Base-by-base conservation (phyloP, 257 asterid genomes). In the Salvia hispanica region DNA sequence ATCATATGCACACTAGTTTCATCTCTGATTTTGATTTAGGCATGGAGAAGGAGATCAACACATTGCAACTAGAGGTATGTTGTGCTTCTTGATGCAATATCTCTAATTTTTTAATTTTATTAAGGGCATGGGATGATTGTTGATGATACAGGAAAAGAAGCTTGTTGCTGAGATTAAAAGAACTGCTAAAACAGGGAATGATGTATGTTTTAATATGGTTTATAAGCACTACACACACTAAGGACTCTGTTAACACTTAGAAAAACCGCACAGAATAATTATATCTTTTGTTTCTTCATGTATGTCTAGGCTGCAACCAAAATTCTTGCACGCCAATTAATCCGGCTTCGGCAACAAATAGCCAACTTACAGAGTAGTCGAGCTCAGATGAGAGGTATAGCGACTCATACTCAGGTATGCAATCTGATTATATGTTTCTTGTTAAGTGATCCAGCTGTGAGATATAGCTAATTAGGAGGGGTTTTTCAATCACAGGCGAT, bases 181-280 rank as follows among this genome's bases (percentile, higher is more conserved):
- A 80, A 88, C 94, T 53, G 98, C 98, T 39, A 93, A 93, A 82
- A 81, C 96, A n/a, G 98, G 98, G 74, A 93, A 93, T 77, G 98
- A 92, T 88, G 98, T 92, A 14, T 15, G 77, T 69, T 46, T 25
- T 46, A 15, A 36, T 40, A 25, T 58, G 28, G 46, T 7, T 58
- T 37, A 42, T 37, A 33, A 62, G 37, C 58, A 6, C 45, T 43
- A 43, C 28, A 16, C 40, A 43, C 28, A 13, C 40, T 4, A 6
- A 9, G 52, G 28, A 39, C 10, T 46, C 33, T 31, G 56, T 8
- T 21, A 12, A 18, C 46, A 14, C 14, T 70, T 60, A 4, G 42
- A 21, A 36, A 67, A 40, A 52, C 52, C 7, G 11, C 45, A 39
- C 36, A 31, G 16, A 11, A 16, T 55, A 6, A 15, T 48, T 15